These are phyloP conservation scores for Mycena polygramma DNA, from an alignment of 768 basidiomycete species.

Conservation along the genomic window DNA sequence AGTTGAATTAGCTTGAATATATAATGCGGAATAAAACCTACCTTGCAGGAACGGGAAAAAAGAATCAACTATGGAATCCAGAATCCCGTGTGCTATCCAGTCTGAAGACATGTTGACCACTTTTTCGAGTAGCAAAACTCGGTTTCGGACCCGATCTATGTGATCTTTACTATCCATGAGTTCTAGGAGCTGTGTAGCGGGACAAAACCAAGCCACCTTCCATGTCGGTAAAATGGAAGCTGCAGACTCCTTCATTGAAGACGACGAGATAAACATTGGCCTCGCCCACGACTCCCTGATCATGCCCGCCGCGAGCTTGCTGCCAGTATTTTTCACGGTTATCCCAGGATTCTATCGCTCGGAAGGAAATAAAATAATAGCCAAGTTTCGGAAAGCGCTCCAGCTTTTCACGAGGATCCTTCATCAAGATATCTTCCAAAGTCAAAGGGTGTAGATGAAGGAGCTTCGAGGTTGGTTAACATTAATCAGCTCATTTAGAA, in stretches of 20 bases:
- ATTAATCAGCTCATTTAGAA: background rate
- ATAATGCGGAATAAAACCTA: background rate
- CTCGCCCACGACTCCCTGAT: conserved; percentile 69
- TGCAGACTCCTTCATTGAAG: conserved; percentile 88
- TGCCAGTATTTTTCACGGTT: conserved; percentile 42
- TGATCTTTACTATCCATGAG: conserved; percentile 64
- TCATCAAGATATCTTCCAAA: conserved; percentile 92
- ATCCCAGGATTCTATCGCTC: conserved; percentile 76
- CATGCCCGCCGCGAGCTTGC: conserved; percentile 39
- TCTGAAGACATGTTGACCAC: conserved; percentile 75
- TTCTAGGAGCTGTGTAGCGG: background rate
- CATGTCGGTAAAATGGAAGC: conserved; percentile 91
- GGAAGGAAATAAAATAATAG: conserved; percentile 92
- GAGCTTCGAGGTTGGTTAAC: conserved; percentile 58
- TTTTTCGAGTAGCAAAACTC: conserved; percentile 73
- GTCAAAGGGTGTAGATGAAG: conserved; percentile 93
- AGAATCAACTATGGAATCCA: conserved; percentile 95
- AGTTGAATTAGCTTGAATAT: background rate
- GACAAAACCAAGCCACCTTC: conserved; percentile 58
- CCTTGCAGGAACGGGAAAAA: conserved; percentile 82
- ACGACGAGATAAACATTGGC: conserved; percentile 92
- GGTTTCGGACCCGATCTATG: conserved; percentile 78
- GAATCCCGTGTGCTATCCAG: conserved; percentile 93
- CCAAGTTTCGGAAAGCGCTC: conserved; percentile 90
- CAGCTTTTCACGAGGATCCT: conserved; percentile 92